Conservation (phyloP, 2,329 filamentous ascomycete species). For the Sporothrix pallida region DNA sequence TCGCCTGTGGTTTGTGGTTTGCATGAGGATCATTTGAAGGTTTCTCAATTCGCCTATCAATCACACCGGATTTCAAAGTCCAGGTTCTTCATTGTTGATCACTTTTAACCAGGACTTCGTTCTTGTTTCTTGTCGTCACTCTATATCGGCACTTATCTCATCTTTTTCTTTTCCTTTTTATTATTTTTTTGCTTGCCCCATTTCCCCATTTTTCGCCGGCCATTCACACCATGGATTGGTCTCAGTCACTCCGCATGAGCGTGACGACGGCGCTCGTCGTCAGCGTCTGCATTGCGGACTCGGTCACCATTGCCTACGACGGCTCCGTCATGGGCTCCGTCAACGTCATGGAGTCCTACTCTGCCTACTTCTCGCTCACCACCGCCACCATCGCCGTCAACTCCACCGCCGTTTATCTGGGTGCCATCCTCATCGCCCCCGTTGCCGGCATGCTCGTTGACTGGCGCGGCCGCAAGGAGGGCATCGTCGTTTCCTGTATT, state of each 20-base stretch:
- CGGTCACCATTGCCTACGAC: slow-evolving; percentile 43
- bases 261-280: slow-evolving; percentile 39
- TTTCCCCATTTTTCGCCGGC: background rate
- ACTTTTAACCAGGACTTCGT: background rate
- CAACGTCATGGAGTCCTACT: slow-evolving; percentile 46
- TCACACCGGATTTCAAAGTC: background rate
- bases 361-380: slow-evolving; percentile 44
- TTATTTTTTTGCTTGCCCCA: background rate
- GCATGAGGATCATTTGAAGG: background rate
- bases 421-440: slow-evolving; percentile 39
- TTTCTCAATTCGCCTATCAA: background rate
- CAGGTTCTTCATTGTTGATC: background rate
- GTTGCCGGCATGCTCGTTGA: slow-evolving; percentile 40
- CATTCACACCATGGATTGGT: slow-evolving; percentile 8
- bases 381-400: slow-evolving; percentile 46
- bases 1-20: background rate
- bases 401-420: slow-evolving; percentile 41
- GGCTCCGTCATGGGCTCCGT: slow-evolving; percentile 46
- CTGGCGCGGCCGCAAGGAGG: slow-evolving; percentile 40
- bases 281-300: slow-evolving; percentile 35
- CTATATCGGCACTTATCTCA: too few relatives aligned
- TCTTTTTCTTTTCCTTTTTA: background rate
- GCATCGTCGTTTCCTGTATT: slow-evolving; percentile 36
- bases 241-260: slow-evolving; percentile 36
- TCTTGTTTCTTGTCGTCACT: too few relatives aligned